A percentile compares a stretch with the other conserved stretches of the same genome.
Evolutionary conservation across 2,329 filamentous ascomycete species (phyloP).

Genomic region (Volutella citrinella): DNA sequence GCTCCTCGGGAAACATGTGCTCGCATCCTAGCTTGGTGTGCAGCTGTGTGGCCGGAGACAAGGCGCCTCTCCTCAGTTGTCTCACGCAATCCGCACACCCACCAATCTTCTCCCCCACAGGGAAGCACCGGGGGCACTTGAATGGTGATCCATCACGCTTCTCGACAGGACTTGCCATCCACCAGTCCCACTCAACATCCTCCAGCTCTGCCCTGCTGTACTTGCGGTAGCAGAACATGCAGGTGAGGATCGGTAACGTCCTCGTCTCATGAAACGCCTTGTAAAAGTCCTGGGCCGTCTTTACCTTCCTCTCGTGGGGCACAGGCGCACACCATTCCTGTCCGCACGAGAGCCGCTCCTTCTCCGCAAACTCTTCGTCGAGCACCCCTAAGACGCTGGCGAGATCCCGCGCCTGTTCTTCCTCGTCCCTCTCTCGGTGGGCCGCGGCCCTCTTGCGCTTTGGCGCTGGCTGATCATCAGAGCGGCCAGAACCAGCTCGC

Average conservation of each 20-base stretch:
- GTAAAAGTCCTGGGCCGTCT: constrained; percentile 7
- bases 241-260: constrained; percentile 9
- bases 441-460: not conserved
- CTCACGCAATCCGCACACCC: constrained; percentile 5
- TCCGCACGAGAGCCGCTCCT: constrained; percentile 5
- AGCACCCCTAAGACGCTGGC: constrained; percentile 6
- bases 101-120: constrained; percentile 1
- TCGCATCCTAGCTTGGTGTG: constrained; percentile 6
- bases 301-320: constrained; percentile 6
- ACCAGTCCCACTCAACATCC: constrained; percentile 6
- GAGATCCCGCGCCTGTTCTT: constrained; percentile 1
- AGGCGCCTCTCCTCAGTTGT: not conserved
- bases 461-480: not conserved
- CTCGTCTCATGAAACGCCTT: constrained; percentile 9
- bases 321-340: constrained; percentile 7
- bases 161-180: constrained; percentile 2
- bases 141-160: constrained; percentile 6
- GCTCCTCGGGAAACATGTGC: constrained; percentile 11
- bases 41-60: constrained; percentile 4
- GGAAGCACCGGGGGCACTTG: constrained; percentile 4
- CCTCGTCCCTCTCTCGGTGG: constrained; percentile 2
- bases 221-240: constrained; percentile 9
- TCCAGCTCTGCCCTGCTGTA: constrained; percentile 8
- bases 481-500: not conserved
- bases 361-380: constrained; percentile 7